Evolutionary conservation across 805 yeast genomes (phyloP).

Genomic region (Hanseniaspora vineae): DNA sequence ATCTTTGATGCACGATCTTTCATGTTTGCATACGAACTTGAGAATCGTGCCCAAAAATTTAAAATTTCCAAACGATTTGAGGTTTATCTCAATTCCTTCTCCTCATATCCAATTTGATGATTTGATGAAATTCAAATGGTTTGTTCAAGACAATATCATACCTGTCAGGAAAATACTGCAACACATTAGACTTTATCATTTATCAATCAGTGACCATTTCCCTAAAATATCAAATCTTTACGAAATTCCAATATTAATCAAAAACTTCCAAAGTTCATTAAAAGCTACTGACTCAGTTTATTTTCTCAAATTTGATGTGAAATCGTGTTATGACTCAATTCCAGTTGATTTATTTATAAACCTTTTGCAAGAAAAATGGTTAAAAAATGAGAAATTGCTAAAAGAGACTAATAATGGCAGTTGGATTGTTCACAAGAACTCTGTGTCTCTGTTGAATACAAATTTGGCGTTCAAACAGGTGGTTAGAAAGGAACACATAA

Average conservation of each 20-base stretch:
- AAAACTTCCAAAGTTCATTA: conserved; percentile 23
- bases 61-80: conserved; percentile 30
- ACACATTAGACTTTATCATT: conserved; percentile 20
- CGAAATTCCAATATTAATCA: conserved; percentile 32
- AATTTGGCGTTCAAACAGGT: neutral
- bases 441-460: conserved; percentile 1
- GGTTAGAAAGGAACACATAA: neutral
- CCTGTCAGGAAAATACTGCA: conserved; percentile 31
- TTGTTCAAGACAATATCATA: conserved; percentile 26
- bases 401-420: conserved; percentile 8
- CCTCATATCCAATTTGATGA: conserved; percentile 25
- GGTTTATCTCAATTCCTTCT: conserved; percentile 47
- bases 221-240: conserved; percentile 27
- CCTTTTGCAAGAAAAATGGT: conserved; percentile 21
- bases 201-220: neutral
- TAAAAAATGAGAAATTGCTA: conserved; percentile 8
- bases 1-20: neutral
- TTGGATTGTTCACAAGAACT: conserved; percentile 4
- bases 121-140: conserved; percentile 22
- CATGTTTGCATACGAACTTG: conserved; percentile 26
- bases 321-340: conserved; percentile 63
- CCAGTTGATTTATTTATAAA: conserved; percentile 32
- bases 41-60: conserved; percentile 46
- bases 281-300: conserved; percentile 15
- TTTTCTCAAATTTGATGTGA: conserved; percentile 62